phyloP scores from a whole-genome alignment of 2,329 filamentous ascomycete genomes.

The Hymenoscyphus infarciens region DNA sequence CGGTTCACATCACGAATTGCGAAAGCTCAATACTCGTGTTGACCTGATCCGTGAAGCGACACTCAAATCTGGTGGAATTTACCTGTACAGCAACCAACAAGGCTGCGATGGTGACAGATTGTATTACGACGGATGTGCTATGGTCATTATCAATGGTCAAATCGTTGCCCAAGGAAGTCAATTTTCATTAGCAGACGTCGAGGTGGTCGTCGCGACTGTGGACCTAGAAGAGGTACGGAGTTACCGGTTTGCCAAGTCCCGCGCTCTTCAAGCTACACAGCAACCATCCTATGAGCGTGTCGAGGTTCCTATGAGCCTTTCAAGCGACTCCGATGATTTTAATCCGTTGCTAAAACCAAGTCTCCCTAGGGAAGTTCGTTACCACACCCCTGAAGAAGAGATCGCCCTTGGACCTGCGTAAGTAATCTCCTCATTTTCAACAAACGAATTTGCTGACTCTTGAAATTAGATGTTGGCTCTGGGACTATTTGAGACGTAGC shows the following conservation, averaged over 20 bases:
- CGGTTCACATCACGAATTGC: slow-evolving; percentile 64
- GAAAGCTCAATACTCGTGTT: slow-evolving; percentile 62
- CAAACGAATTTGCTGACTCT: background rate
- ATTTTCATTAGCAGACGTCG: slow-evolving; percentile 50
- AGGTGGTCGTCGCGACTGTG: slow-evolving; percentile 62
- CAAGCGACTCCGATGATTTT: slow-evolving; percentile 39
- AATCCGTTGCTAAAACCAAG: slow-evolving; percentile 41
- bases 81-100: slow-evolving; percentile 60
- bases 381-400: slow-evolving; percentile 62
- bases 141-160: slow-evolving; percentile 60
- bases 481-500: slow-evolving; percentile 56
- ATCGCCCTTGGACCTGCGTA: slow-evolving; percentile 44
- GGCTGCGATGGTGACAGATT: slow-evolving; percentile 55
- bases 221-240: slow-evolving; percentile 69
- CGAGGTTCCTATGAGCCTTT: slow-evolving; percentile 43
- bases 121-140: slow-evolving; percentile 58
- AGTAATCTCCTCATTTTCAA: background rate
- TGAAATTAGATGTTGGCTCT: slow-evolving; percentile 40
- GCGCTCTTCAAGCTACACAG: slow-evolving; percentile 25
- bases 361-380: slow-evolving; percentile 35
- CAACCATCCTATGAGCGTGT: slow-evolving; percentile 40
- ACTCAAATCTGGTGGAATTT: slow-evolving; percentile 56
- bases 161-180: slow-evolving; percentile 54
- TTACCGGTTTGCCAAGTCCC: slow-evolving; percentile 42
- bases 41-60: slow-evolving; percentile 66